Percentiles rank a stretch among this genome's conserved stretches.
phyloP scores from a whole-genome alignment of 495 filamentous ascomycete species.

The Aspergillus baeticus region DNA sequence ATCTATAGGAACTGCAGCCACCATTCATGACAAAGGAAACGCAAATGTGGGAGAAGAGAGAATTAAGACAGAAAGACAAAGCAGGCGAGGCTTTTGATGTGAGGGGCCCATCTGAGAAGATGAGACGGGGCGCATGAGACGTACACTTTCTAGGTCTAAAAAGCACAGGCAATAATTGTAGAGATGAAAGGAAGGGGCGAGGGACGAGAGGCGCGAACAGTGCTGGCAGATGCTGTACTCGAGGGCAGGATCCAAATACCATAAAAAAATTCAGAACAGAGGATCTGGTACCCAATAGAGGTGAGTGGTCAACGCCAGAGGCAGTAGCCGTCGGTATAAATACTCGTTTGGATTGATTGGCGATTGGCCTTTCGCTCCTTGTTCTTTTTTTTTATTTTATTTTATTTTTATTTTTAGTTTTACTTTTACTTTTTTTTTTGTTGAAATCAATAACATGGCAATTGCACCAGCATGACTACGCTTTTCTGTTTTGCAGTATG shows the following conservation, averaged over 20 bases:
- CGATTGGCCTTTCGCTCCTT: constrained; percentile 1
- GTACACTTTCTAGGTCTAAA: constrained; percentile 25
- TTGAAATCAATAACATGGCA: not conserved
- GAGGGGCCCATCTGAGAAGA: constrained; percentile 25
- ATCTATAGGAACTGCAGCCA: constrained; percentile 22
- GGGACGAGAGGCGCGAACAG: constrained; percentile 2
- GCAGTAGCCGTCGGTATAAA: constrained; percentile 10
- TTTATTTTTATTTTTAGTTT: constrained; percentile 10
- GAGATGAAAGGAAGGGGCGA: constrained; percentile 6
- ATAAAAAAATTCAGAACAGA: constrained; percentile 1
- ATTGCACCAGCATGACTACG: not conserved
- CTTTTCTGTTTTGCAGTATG: not conserved
- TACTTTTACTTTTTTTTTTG: constrained; percentile 12
- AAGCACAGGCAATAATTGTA: not conserved
- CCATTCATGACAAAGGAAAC: constrained; percentile 23
- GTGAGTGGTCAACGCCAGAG: not conserved
- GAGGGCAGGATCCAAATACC: not conserved
- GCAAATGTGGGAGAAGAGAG: constrained; percentile 6
- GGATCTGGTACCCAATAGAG: constrained; percentile 10
- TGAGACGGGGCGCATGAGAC: constrained; percentile 25
- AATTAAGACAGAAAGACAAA: constrained; percentile 9
- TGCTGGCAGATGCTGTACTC: too few relatives aligned
- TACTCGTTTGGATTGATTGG: constrained; percentile 13
- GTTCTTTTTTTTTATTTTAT: constrained; percentile 7
- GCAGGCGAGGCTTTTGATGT: constrained; percentile 10